Base-by-base conservation (phyloP, 371 early-diverging fungal genomes). In the Mortierella sp. region DNA sequence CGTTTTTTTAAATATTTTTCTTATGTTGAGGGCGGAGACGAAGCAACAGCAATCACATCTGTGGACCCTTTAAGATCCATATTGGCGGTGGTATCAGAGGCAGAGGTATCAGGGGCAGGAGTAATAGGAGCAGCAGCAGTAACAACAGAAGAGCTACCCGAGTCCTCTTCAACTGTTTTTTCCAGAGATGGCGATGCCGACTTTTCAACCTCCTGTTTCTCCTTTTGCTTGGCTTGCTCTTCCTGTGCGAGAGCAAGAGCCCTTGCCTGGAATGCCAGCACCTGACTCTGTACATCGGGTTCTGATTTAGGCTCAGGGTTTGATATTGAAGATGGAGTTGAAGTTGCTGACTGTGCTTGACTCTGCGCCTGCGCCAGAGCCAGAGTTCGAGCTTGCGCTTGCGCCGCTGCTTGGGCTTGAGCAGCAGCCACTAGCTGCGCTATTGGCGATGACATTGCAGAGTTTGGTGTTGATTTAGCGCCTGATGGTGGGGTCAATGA, bases 401-500 rank as follows among this genome's bases (percentile, higher is more conserved):
- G 73, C 2, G 73, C 73, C 9, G 67, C 73, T 13, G 72, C 69
- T 38, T 59, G 67, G 2, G 77, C 70, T 47, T 66, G 65, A 4
- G 70, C 73, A 52, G 53, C 58, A 38, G 73, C 73, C 32, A 72
- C 73, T 36, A 72, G 36, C 24, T 72, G 73, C 2, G 73, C 73
- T 33, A 72, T 72, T 53, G 73, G 73, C 0, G 73, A 72, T 58
- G 62, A 63, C 40, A 52, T 11, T 5, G 16, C 52, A 10, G 55
- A 7, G 28, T 21, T 64, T 13, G 38, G 10, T 69, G 66, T 32
- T 73, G 79, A 2, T 73, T 74, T n/a, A n/a, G 19, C 1, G 28
- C 50, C 36, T 40, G 48, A 24, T 47, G 65, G 33, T 36, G 5
- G 16, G 10, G 10, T 38, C 36, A 5, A 8, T 38, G n/a, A 13